Conservation (phyloP, 371 early-diverging fungal genomes). For the Lichtheimia corymbifera region DNA sequence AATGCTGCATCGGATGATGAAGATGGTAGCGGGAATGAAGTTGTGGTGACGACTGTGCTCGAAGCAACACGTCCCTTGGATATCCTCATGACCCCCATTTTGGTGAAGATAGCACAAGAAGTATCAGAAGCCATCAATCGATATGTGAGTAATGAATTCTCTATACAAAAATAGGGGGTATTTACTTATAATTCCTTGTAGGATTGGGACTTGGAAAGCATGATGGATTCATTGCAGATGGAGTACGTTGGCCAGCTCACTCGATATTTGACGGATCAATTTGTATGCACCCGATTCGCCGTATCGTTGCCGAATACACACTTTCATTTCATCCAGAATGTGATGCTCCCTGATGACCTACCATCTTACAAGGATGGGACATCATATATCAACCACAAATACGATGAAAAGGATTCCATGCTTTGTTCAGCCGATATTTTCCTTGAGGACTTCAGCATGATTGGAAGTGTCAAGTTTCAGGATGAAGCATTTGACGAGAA, state of each 20-base stretch:
- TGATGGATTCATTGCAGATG: constrained; percentile 72
- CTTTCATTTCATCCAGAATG: constrained; percentile 78
- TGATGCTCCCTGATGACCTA: constrained; percentile 70
- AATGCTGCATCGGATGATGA: neutral
- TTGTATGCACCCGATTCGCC: constrained; percentile 54
- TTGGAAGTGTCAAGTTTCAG: constrained; percentile 61
- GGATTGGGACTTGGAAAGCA: constrained; percentile 70
- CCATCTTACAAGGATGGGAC: constrained; percentile 57
- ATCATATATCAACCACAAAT: constrained; percentile 58
- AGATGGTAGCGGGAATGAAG: constrained; percentile 34
- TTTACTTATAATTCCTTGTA: constrained; percentile 22
- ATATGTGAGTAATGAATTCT: constrained; percentile 45
- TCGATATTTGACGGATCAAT: constrained; percentile 55
- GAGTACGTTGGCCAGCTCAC: constrained; percentile 67
- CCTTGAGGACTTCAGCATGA: constrained; percentile 54
- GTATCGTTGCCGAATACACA: constrained; percentile 65
- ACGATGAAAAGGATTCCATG: constrained; percentile 63
- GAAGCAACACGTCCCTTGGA: constrained; percentile 63
- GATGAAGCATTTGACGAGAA: constrained; percentile 61
- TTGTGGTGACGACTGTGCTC: constrained; percentile 53
- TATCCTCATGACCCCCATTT: constrained; percentile 71
- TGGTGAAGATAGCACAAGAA: constrained; percentile 74
- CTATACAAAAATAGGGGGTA: neutral
- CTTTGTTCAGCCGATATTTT: constrained; percentile 72
- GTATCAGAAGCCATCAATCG: constrained; percentile 66